Evolutionary conservation across 139 green algal species (phyloP), one percentile per base, ranked within the genome.

Genomic region (Closterium sp.): DNA sequence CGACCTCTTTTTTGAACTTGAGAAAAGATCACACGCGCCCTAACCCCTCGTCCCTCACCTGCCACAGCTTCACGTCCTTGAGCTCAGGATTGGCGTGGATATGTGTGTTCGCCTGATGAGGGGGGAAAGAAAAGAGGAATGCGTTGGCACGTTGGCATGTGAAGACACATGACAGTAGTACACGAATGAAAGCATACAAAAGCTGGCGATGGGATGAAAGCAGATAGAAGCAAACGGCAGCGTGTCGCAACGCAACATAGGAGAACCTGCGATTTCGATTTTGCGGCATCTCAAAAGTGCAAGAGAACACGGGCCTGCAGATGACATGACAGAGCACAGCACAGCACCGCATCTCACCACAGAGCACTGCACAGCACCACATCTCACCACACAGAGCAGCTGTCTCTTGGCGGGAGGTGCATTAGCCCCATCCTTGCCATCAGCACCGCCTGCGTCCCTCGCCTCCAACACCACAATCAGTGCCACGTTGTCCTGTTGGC

Each of bases 61-160:
- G 98, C 98, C 98, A 99, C 70, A 99, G 96, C 97, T 99, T 99
- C 70, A 99, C 97, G 86, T 99, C 98, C 50, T 97, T 98, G 7
- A 99, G 95, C 96, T 99, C 98, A 0, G 97, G 97, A 95, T 99
- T 99, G 91, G 98, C 97, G 93, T 99, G 98, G 94, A 99, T 99
- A 96, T 99, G 98, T 21, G 98, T 99, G 96, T 99, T 99, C 91
- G 98, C 98, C 93, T 95, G 93, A 29, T 38, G 32, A 4, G 32
- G 32, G 4, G 32, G 32, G 32, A 4, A 17, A 70, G 45, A 17
- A 4, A 4, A 70, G 45, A 17, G 10, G 4, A 2, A 70, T 70
- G 45, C 10, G 45, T 70, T 70, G 45, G 45, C 32, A 38, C 32
- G 32, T 38, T 38, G 32, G 32, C 32, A 38, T 38, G 4, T 38